Base-by-base conservation (phyloP, 2,329 filamentous ascomycete species). In the Biscogniauxia mediterranea region DNA sequence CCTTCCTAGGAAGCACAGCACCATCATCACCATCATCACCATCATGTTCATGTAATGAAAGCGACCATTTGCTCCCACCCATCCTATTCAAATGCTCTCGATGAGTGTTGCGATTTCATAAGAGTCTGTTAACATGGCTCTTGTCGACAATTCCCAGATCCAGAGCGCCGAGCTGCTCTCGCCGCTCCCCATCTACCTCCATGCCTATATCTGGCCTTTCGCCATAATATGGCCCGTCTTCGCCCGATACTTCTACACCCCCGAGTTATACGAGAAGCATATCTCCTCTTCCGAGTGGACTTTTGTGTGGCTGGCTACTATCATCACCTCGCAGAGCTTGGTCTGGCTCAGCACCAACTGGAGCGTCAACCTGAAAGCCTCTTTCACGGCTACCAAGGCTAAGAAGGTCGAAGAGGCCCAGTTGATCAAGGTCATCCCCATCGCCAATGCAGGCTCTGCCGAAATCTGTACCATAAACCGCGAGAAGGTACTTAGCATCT, bases 251-350 rank as follows among this genome's bases (percentile, higher is more conserved):
- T 98, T 97, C 76, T 86, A 96, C 58, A 90, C 87, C 21, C 83
- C 88, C 64, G 89, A 92, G 58, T 87, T 91, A 68, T 99, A 99
- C 77, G 90, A 96, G 68, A 89, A 89, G 74, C 89, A 98, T 80
- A 96, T 99, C 66, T 87, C 90, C 70, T 93, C 90, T n/a, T 88
- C 90, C 69, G 95, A 99, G 82, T 99, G 95, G 94, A 98, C 96
- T 0, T 96, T 97, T 75, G 92, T 99, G 65, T 99, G 92, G 88
- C 86, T 90, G 67, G 94, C 91, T 71, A 84, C 87, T 68, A 97
- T 99, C 74, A 83, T 96, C 75, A 97, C 93, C 11, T 73, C 90
- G 60, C 96, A 99, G 80, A 88, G 91, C 66, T 84, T 99, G 66
- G 80, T 93, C 69, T 99, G 95, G 94, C 84, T 99, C 64, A 94